phyloP scores from a whole-genome alignment of 345 rosid genomes.

The Lepidium sativum region DNA sequence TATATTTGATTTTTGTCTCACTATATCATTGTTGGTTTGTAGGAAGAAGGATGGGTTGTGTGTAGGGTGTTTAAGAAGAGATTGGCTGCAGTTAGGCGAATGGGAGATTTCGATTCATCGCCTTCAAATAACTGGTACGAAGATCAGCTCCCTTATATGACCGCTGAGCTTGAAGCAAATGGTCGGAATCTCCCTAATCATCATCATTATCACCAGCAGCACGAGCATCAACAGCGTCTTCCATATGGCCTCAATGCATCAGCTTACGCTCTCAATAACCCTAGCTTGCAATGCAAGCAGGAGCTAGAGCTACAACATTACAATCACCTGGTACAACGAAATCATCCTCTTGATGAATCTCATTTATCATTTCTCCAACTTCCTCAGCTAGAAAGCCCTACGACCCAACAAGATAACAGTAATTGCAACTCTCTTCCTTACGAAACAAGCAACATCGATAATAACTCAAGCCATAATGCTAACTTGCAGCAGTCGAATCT shows the following conservation, averaged over 20 bases:
- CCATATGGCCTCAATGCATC: constrained; percentile 29
- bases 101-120: constrained; percentile 57
- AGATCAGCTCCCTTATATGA: constrained; percentile 68
- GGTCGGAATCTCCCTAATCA: constrained; percentile 49
- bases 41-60: constrained; percentile 99
- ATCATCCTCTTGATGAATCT: constrained; percentile 36
- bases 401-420: constrained; percentile 47
- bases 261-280: constrained; percentile 31
- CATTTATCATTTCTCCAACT: constrained; percentile 51
- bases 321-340: constrained; percentile 36
- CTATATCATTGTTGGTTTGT: constrained; percentile 1
- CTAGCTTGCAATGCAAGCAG: constrained; percentile 58
- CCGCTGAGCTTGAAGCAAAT: constrained; percentile 44
- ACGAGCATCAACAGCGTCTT: constrained; percentile 59
- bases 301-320: constrained; percentile 48
- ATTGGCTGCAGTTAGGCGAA: constrained; percentile 51
- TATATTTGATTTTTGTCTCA: background rate
- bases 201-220: constrained; percentile 36
- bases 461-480: constrained; percentile 31
- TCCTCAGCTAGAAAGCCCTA: constrained; percentile 79
- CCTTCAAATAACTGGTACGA: constrained; percentile 64
- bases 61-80: constrained; percentile 95
- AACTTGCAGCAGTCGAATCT: constrained; percentile 52
- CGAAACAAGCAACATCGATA: constrained; percentile 31
- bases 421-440: constrained; percentile 41